Conservation (phyloP, 768 basidiomycete species). For the Chiua virens region DNA sequence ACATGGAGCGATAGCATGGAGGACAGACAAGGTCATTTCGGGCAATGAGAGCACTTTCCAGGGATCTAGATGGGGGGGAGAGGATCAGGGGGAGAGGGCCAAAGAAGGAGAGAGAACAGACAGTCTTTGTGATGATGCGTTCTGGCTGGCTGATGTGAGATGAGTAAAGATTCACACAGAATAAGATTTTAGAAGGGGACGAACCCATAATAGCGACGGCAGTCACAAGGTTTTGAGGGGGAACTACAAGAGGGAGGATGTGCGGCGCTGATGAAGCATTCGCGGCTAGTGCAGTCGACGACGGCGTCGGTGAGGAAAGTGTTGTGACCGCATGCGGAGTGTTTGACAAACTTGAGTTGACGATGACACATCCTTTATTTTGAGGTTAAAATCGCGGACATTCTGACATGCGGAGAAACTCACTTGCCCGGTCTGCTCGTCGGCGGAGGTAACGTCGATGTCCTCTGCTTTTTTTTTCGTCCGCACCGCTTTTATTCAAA, state of each 20-base stretch:
- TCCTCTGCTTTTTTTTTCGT: conserved; percentile 10
- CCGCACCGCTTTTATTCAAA: conserved; percentile 16
- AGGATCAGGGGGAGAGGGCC: conserved; percentile 14
- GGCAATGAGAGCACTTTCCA: conserved; percentile 41
- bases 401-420: conserved; percentile 2
- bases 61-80: conserved; percentile 29
- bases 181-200: conserved; percentile 10
- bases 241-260: conserved; percentile 51
- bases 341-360: conserved; percentile 51
- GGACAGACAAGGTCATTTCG: conserved; percentile 5
- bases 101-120: conserved; percentile 27
- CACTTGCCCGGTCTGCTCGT: conserved; percentile 29
- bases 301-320: conserved; percentile 41
- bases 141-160: conserved; percentile 48
- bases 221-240: conserved; percentile 38
- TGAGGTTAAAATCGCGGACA: background rate
- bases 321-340: conserved; percentile 55
- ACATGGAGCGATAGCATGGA: too few relatives aligned
- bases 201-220: conserved; percentile 58
- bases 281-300: conserved; percentile 50
- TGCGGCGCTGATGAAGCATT: conserved; percentile 47
- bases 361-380: conserved; percentile 60
- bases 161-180: background rate
- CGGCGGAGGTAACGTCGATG: conserved; percentile 55
- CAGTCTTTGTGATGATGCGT: conserved; percentile 46